These are phyloP conservation scores for Leptomonas seymouri DNA, from an alignment of 208 protist species.

Conservation along the genomic window DNA sequence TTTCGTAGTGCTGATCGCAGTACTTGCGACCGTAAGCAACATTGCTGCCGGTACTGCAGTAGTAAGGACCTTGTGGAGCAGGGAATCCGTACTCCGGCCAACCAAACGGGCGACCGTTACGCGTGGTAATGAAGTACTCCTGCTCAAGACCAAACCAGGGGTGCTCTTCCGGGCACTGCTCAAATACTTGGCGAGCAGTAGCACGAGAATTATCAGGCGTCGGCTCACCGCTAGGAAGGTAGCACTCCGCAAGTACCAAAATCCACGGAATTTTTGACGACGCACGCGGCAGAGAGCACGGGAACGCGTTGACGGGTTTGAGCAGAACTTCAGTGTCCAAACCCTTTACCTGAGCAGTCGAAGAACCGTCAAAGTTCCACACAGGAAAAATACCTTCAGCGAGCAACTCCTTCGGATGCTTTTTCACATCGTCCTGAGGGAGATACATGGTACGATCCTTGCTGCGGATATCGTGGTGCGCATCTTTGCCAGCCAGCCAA, in stretches of 20 bases:
- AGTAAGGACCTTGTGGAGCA: constrained; percentile 97
- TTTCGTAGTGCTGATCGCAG: constrained; percentile 78
- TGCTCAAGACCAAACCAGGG: constrained; percentile 92
- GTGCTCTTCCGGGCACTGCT: constrained; percentile 65
- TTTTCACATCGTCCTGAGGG: constrained; percentile 44
- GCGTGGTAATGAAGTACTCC: constrained; percentile 72
- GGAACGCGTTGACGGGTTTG: constrained; percentile 90
- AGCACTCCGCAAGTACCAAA: constrained; percentile 92
- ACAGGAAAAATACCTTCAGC: constrained; percentile 83
- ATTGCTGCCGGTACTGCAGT: constrained; percentile 90
- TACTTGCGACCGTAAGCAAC: constrained; percentile 90
- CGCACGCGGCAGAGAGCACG: constrained; percentile 68
- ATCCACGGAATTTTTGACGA: constrained; percentile 87
- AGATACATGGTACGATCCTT: constrained; percentile 88
- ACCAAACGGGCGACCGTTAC: constrained; percentile 67
- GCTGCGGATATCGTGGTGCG: constrained; percentile 87
- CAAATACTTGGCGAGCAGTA: constrained; percentile 86
- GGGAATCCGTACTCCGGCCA: constrained; percentile 94
- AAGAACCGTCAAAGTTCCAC: constrained; percentile 99
- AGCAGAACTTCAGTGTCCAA: constrained; percentile 84
- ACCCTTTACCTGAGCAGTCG: constrained; percentile 74
- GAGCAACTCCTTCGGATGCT: constrained; percentile 74
- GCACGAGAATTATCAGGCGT: constrained; percentile 92
- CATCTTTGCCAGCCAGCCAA: constrained; percentile 80
- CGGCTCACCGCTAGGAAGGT: constrained; percentile 88